phyloP scores from a whole-genome alignment of 768 basidiomycete species.

The Imleria badia region DNA sequence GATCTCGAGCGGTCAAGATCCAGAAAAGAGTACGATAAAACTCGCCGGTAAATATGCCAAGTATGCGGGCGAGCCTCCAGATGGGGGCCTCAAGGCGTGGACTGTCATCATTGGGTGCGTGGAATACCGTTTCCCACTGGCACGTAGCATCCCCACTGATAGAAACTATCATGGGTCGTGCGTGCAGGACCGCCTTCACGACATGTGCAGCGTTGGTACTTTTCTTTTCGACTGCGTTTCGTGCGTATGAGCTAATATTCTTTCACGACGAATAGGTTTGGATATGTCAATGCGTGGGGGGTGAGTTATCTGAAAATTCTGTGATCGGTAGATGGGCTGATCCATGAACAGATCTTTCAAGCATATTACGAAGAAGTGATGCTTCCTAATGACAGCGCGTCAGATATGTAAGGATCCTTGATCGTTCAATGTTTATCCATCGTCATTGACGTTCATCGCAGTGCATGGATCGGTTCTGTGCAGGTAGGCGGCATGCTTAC shows the following conservation, averaged over 20 bases:
- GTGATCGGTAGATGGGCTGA: not conserved
- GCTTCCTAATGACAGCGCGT: slow-evolving; percentile 50
- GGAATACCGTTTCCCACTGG: not conserved
- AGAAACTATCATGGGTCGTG: not conserved
- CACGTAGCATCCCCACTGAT: not conserved
- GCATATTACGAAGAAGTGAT: slow-evolving; percentile 61
- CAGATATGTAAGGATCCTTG: slow-evolving; percentile 52
- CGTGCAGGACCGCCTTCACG: slow-evolving; percentile 20
- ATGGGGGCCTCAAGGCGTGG: slow-evolving; percentile 34
- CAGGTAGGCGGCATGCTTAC: slow-evolving; percentile 42
- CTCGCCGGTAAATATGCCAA: slow-evolving; percentile 15
- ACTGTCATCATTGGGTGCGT: slow-evolving; percentile 30
- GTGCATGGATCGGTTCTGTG: slow-evolving; percentile 79
- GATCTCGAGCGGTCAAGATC: not conserved
- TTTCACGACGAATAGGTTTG: slow-evolving; percentile 43
- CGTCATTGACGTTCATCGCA: slow-evolving; percentile 26
- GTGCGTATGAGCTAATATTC: not conserved
- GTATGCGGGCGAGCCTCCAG: slow-evolving; percentile 25
- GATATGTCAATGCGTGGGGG: slow-evolving; percentile 75
- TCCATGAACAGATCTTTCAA: slow-evolving; percentile 59
- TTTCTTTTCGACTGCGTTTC: not conserved
- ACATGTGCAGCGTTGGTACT: slow-evolving; percentile 41
- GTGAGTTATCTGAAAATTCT: slow-evolving; percentile 39
- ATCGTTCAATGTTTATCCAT: not conserved
- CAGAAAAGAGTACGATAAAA: slow-evolving; percentile 4